A percentile compares a stretch with the other conserved stretches of the same genome.
These are phyloP conservation scores for Chondrostereum purpureum DNA, from an alignment of 1,284 basidiomycete species.

Conservation along the genomic window DNA sequence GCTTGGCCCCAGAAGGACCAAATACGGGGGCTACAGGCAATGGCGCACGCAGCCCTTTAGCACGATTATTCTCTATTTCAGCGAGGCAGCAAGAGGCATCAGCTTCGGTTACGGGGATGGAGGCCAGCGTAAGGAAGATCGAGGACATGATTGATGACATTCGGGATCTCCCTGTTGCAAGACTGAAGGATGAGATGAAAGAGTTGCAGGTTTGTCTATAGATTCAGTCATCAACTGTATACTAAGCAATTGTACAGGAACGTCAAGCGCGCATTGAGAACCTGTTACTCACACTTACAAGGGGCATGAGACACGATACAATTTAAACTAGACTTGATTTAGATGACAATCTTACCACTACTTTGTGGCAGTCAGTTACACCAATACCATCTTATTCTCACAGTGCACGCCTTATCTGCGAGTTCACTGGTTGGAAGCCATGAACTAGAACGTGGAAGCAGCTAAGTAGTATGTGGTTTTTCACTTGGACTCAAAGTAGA, in stretches of 20 bases:
- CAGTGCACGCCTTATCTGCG: too few relatives aligned
- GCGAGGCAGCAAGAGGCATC: constrained; percentile 18
- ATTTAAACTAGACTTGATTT: background rate
- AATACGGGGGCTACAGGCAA: too few relatives aligned
- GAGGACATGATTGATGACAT: constrained; percentile 59
- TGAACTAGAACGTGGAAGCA: too few relatives aligned
- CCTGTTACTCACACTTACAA: constrained; percentile 49
- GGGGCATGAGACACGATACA: constrained; percentile 40
- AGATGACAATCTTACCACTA: too few relatives aligned
- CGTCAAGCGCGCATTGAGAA: constrained; percentile 75
- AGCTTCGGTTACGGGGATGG: constrained; percentile 24
- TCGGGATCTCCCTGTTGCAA: constrained; percentile 52
- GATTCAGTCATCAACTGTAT: constrained; percentile 5
- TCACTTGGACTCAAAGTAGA: too few relatives aligned
- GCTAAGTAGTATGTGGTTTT: too few relatives aligned
- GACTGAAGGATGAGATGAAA: constrained; percentile 70
- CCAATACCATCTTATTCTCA: too few relatives aligned
- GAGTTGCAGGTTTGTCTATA: constrained; percentile 59
- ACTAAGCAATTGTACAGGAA: constrained; percentile 37
- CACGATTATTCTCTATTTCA: constrained; percentile 39
- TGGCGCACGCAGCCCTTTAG: constrained; percentile 43
- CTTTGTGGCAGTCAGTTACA: too few relatives aligned
- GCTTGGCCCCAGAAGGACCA: too few relatives aligned
- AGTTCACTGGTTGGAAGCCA: too few relatives aligned
- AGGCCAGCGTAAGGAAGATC: constrained; percentile 44